phyloP scores from a whole-genome alignment of 2,329 filamentous ascomycete species.

The Colletotrichum falcatum region DNA sequence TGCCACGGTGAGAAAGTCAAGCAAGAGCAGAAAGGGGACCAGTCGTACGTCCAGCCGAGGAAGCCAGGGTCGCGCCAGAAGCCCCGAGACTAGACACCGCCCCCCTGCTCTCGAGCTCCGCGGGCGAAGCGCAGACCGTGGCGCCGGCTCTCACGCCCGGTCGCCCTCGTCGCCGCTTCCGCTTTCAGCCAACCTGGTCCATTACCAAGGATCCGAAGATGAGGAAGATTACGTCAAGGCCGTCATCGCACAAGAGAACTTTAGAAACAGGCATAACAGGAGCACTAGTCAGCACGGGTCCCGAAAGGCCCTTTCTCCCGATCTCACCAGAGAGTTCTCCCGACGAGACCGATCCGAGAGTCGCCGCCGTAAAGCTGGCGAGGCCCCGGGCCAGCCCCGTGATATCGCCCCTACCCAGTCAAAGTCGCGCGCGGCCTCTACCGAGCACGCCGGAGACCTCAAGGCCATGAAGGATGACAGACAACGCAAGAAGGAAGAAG shows the following conservation, averaged over 20 bases:
- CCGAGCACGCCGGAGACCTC: slow-evolving; percentile 65
- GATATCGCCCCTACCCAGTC: slow-evolving; percentile 47
- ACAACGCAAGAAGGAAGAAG: slow-evolving; percentile 76
- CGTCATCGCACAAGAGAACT: slow-evolving; percentile 65
- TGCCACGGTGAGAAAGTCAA: slow-evolving; percentile 58
- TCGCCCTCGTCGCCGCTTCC: slow-evolving; percentile 88
- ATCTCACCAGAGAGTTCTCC: slow-evolving; percentile 46
- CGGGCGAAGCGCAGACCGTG: slow-evolving; percentile 72
- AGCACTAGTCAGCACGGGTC: slow-evolving; percentile 59
- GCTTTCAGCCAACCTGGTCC: slow-evolving; percentile 71
- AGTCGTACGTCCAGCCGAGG: slow-evolving; percentile 65
- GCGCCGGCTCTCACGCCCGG: slow-evolving; percentile 64
- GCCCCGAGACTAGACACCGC: slow-evolving; percentile 58
- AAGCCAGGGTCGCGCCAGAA: slow-evolving; percentile 55
- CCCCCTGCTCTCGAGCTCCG: slow-evolving; percentile 63
- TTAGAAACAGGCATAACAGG: slow-evolving; percentile 66
- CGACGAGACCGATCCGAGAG: slow-evolving; percentile 55
- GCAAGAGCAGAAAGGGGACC: slow-evolving; percentile 48
- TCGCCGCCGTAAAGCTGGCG: slow-evolving; percentile 50
- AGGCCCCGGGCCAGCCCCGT: slow-evolving; percentile 46
- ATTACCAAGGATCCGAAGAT: slow-evolving; percentile 71
- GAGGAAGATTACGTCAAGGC: slow-evolving; percentile 71
- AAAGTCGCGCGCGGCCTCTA: slow-evolving; percentile 54
- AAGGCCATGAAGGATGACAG: slow-evolving; percentile 69
- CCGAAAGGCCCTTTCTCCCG: slow-evolving; percentile 52